These are phyloP conservation scores for Arctium lappa DNA, from an alignment of 129 eudicot genomes.

Conservation along the genomic window DNA sequence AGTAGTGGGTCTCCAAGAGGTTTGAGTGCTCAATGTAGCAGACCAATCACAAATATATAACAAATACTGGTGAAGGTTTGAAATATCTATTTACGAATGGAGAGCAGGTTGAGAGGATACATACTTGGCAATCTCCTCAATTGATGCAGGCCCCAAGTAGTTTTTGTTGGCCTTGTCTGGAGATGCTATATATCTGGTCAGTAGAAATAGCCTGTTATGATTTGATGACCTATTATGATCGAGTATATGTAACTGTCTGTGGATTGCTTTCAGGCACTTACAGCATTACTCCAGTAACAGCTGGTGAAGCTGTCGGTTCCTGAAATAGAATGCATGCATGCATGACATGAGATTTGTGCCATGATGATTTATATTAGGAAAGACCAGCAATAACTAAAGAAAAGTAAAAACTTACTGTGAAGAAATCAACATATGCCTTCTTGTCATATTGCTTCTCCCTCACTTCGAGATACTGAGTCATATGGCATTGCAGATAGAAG, in stretches of 20 bases:
- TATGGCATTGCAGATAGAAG: neutral
- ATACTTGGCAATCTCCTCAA: constrained; percentile 82
- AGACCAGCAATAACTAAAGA: neutral
- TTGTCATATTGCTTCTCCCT: constrained; percentile 97
- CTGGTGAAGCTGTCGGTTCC: constrained; percentile 55
- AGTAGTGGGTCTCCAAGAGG: neutral
- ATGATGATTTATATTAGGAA: neutral
- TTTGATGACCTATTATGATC: constrained; percentile 4
- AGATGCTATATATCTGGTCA: constrained; percentile 77
- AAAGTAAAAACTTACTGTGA: constrained; percentile 58
- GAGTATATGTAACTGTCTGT: neutral
- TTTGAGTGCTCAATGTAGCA: neutral
- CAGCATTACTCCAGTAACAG: constrained; percentile 73
- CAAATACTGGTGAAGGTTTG: neutral
- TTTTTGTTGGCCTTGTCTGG: constrained; percentile 67
- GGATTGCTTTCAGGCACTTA: constrained; percentile 43
- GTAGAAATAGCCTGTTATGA: neutral
- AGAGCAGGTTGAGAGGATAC: constrained; percentile 14
- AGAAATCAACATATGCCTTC: constrained; percentile 76
- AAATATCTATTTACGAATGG: neutral
- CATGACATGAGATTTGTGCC: neutral
- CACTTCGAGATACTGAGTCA: constrained; percentile 74
- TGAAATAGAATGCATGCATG: constrained; percentile 24
- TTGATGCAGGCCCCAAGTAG: constrained; percentile 86
- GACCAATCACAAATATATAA: neutral